A percentile compares a stretch with the other conserved stretches of the same genome.
Evolutionary conservation across 1,284 basidiomycete genomes (phyloP).

Genomic region (Phellopilus nigrolimitatus): DNA sequence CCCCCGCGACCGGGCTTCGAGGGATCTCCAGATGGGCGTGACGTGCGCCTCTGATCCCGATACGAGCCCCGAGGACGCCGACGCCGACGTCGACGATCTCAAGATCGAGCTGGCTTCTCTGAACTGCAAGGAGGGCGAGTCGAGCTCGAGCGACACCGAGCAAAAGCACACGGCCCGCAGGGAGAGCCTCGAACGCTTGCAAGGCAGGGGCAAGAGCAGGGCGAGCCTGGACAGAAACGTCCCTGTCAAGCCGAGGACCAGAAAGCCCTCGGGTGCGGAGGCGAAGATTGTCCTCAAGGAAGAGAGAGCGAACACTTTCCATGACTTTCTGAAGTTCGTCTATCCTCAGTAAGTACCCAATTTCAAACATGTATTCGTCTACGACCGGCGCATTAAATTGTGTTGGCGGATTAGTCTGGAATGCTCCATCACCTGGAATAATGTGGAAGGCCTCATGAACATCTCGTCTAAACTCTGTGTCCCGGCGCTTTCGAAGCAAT

Average conservation of each 20-base stretch:
- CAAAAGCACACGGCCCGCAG: conserved; percentile 5
- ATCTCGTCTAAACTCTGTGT: conserved; percentile 84
- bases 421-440: conserved; percentile 91
- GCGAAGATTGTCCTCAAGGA: conserved; percentile 80
- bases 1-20: conserved; percentile 39
- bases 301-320: conserved; percentile 79
- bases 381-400: no score
- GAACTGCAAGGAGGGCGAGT: conserved; percentile 7
- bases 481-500: conserved; percentile 73
- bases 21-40: conserved; percentile 46
- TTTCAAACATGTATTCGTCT: no score
- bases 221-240: not conserved
- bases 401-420: no score
- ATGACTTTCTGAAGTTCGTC: conserved; percentile 82
- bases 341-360: conserved; percentile 69
- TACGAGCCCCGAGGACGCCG: conserved; percentile 40
- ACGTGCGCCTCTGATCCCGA: conserved; percentile 53
- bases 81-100: conserved; percentile 34
- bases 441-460: conserved; percentile 84
- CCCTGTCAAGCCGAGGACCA: conserved; percentile 18
- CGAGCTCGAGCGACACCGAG: conserved; percentile 6
- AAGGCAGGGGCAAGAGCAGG: conserved; percentile 9
- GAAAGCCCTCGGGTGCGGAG: conserved; percentile 44
- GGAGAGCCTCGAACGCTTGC: conserved; percentile 9
- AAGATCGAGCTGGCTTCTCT: conserved; percentile 13